These are phyloP conservation scores for Shiraia sp. DNA, from an alignment of 2,329 filamentous ascomycete genomes.

Conservation along the genomic window DNA sequence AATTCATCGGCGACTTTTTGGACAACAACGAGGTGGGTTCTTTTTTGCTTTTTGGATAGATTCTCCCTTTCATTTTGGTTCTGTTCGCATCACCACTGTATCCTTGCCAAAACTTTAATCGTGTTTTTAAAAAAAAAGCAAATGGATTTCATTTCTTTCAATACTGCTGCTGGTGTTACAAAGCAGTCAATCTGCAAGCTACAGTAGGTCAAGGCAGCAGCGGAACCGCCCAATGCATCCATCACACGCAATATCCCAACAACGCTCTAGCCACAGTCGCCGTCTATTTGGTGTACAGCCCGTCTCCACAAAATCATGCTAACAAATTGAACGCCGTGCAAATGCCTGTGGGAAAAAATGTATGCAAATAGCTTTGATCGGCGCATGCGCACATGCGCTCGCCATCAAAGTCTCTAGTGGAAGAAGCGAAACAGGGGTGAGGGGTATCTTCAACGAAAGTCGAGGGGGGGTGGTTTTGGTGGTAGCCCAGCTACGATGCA, in stretches of 20 bases:
- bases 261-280: constrained; percentile 8
- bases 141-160: too few species aligned
- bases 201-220: constrained; percentile 22
- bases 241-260: constrained; percentile 25
- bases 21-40: too few species aligned
- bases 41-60: too few species aligned
- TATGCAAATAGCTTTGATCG: constrained; percentile 7
- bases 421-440: constrained; percentile 7
- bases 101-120: too few species aligned
- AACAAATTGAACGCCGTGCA: constrained; percentile 23
- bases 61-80: too few species aligned
- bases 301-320: constrained; percentile 13
- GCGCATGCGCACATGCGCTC: constrained; percentile 8
- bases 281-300: constrained; percentile 12
- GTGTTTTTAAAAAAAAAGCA: too few species aligned
- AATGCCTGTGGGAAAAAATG: constrained; percentile 20
- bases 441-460: constrained; percentile 37
- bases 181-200: constrained; percentile 20
- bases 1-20: too few species aligned
- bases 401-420: not conserved
- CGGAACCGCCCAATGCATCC: constrained; percentile 22
- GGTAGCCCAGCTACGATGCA: constrained; percentile 15
- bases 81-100: too few species aligned
- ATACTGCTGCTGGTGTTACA: constrained; percentile 4
- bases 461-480: constrained; percentile 15